Evolutionary conservation across 2,329 filamentous ascomycete species (phyloP).

Genomic region (Pseudophaeomoniella oleicola): DNA sequence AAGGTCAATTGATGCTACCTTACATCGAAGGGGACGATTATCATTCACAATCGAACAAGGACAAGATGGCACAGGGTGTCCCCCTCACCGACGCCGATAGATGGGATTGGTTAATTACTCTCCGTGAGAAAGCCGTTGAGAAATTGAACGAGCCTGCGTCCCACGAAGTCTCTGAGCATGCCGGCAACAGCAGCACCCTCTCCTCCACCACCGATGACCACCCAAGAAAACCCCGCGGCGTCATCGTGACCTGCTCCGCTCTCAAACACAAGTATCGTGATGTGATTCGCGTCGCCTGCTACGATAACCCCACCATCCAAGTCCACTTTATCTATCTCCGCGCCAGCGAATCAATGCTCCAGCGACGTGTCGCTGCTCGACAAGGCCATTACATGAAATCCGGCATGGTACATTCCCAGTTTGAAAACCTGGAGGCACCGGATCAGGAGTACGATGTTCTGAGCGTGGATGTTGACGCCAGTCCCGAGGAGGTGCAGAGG

Average conservation of each 20-base stretch:
- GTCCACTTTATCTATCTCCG: conserved; percentile 90
- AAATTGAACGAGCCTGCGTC: conserved; percentile 3
- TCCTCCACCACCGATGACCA: conserved; percentile 22
- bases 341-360: conserved; percentile 59
- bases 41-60: conserved; percentile 53
- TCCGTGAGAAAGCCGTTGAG: conserved; percentile 50
- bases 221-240: conserved; percentile 46
- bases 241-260: conserved; percentile 93
- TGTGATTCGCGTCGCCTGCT: conserved; percentile 67
- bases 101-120: conserved; percentile 86
- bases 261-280: conserved; percentile 96
- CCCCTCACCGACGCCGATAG: conserved; percentile 86
- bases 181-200: conserved; percentile 22
- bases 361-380: conserved; percentile 59
- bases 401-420: conserved; percentile 87
- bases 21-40: conserved; percentile 65
- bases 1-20: conserved; percentile 47
- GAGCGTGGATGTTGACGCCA: conserved; percentile 46
- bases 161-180: not conserved
- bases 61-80: conserved; percentile 76
- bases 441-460: conserved; percentile 54
- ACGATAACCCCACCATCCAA: conserved; percentile 56
- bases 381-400: conserved; percentile 91
- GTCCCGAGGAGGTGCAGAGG: conserved; percentile 41
- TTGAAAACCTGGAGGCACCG: conserved; percentile 75